A percentile compares a stretch with the other conserved stretches of the same genome.
Evolutionary conservation across 768 basidiomycete species (phyloP).

Genomic region (Termitomyces sp.): DNA sequence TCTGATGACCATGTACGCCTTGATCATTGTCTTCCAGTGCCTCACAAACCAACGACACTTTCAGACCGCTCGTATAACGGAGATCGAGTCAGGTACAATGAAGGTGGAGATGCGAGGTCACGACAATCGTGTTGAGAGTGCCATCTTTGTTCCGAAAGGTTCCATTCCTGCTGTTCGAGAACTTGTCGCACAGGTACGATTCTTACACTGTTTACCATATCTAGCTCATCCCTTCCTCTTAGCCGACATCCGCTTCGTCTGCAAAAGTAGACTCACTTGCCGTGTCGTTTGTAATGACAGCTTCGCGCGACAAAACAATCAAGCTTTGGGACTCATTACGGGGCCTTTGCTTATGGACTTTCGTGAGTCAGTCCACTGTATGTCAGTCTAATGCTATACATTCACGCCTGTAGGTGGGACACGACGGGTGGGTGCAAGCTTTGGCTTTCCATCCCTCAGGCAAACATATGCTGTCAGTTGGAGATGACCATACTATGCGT

Average conservation of each 20-base stretch:
- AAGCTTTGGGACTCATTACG: constrained; percentile 67
- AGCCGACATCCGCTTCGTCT: constrained; percentile 5
- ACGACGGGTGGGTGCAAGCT: constrained; percentile 71
- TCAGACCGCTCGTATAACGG: constrained; percentile 62
- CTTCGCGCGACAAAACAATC: constrained; percentile 70
- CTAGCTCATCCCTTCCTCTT: not conserved
- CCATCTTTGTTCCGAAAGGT: constrained; percentile 57
- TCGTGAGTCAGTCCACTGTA: constrained; percentile 30
- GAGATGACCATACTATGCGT: constrained; percentile 39
- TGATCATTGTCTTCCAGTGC: not conserved
- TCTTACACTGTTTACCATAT: not conserved
- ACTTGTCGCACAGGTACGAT: constrained; percentile 34
- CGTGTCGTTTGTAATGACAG: constrained; percentile 53
- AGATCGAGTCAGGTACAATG: constrained; percentile 51
- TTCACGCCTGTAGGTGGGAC: constrained; percentile 26
- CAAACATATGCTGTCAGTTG: constrained; percentile 59
- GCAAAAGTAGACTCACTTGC: constrained; percentile 2
- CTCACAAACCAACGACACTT: not conserved
- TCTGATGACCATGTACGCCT: constrained; percentile 61
- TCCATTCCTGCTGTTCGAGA: constrained; percentile 57
- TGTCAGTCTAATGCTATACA: not conserved
- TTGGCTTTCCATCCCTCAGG: constrained; percentile 73
- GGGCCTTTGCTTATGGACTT: constrained; percentile 57
- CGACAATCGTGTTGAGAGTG: constrained; percentile 64
- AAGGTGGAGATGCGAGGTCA: constrained; percentile 69